phyloP scores from a whole-genome alignment of 768 basidiomycete species.

The Tulasnella sp. region DNA sequence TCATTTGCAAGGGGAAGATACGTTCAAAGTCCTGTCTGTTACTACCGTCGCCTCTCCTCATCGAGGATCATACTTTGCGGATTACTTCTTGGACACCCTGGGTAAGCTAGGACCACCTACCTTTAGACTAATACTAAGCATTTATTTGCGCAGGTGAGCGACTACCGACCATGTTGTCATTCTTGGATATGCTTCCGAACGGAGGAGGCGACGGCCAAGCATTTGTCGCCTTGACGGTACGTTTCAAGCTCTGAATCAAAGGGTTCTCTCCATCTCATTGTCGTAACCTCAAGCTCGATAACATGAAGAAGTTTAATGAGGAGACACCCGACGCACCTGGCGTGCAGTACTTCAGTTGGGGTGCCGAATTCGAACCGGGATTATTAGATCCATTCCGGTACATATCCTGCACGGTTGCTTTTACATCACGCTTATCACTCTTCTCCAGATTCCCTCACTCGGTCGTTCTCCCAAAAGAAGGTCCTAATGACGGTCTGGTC shows the following conservation, averaged over 20 bases:
- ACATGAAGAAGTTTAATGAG: slow-evolving; percentile 89
- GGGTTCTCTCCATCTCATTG: neutral
- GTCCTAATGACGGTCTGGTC: slow-evolving; percentile 93
- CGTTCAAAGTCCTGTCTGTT: slow-evolving; percentile 80
- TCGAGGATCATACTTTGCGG: slow-evolving; percentile 89
- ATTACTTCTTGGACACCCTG: slow-evolving; percentile 81
- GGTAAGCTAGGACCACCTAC: slow-evolving; percentile 51
- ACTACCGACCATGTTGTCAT: slow-evolving; percentile 47
- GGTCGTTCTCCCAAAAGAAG: slow-evolving; percentile 83
- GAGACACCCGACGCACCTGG: slow-evolving; percentile 75
- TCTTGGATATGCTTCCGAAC: slow-evolving; percentile 81
- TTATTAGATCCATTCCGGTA: slow-evolving; percentile 87
- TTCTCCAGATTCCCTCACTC: slow-evolving; percentile 65
- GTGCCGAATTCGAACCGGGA: slow-evolving; percentile 86
- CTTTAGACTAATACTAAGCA: slow-evolving; percentile 41
- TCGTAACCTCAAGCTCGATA: slow-evolving; percentile 49
- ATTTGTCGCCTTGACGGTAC: slow-evolving; percentile 77
- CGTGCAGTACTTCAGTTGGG: slow-evolving; percentile 94
- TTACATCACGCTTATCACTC: slow-evolving; percentile 9
- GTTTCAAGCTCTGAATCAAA: slow-evolving; percentile 19
- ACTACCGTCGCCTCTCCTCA: slow-evolving; percentile 97
- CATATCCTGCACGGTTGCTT: slow-evolving; percentile 37
- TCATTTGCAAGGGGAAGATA: slow-evolving; percentile 66
- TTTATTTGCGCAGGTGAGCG: slow-evolving; percentile 46
- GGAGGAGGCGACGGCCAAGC: slow-evolving; percentile 95